Evolutionary conservation across 495 filamentous ascomycete species (phyloP).

Genomic region (Aspergillus incahuasiensis): DNA sequence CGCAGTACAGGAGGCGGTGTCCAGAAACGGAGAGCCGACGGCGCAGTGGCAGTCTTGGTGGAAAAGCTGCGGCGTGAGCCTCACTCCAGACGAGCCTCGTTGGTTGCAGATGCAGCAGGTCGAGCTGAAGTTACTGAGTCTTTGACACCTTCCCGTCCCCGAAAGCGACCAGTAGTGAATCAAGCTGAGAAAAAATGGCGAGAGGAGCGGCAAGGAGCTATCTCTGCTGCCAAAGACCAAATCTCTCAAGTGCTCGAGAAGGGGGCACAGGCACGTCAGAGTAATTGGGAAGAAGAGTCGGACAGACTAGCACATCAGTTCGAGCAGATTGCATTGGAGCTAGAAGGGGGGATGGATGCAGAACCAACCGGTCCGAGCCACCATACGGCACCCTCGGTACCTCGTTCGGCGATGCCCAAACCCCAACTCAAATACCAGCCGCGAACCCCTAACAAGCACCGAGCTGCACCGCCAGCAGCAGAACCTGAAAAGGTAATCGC

Average conservation of each 20-base stretch:
- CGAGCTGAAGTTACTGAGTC: not conserved
- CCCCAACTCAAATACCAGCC: slow-evolving; percentile 38
- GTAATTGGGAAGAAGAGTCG: slow-evolving; percentile 41
- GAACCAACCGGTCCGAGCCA: slow-evolving; percentile 16
- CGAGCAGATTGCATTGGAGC: slow-evolving; percentile 44
- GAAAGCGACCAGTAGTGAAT: slow-evolving; percentile 43
- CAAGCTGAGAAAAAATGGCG: slow-evolving; percentile 42
- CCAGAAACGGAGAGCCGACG: slow-evolving; percentile 35
- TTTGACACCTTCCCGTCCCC: slow-evolving; percentile 16
- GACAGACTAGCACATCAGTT: slow-evolving; percentile 42
- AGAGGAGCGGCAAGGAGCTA: slow-evolving; percentile 32
- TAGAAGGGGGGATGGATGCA: slow-evolving; percentile 24
- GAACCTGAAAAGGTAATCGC: slow-evolving; percentile 11
- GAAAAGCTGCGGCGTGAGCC: slow-evolving; percentile 38
- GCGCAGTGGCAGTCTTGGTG: slow-evolving; percentile 38
- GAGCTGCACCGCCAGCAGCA: slow-evolving; percentile 10
- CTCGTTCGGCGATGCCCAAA: slow-evolving; percentile 18
- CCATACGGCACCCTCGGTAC: not conserved
- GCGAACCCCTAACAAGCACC: slow-evolving; percentile 30
- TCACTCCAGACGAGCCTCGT: slow-evolving; percentile 38
- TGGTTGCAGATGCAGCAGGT: slow-evolving; percentile 30
- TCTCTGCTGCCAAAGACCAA: slow-evolving; percentile 39
- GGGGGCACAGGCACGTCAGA: slow-evolving; percentile 29
- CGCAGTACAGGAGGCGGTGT: slow-evolving; percentile 29
- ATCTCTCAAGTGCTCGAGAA: slow-evolving; percentile 33